A percentile compares a stretch with the other conserved stretches of the same genome.
Evolutionary conservation across 1,284 basidiomycete species (phyloP).

Genomic region (Moniliella sp.): DNA sequence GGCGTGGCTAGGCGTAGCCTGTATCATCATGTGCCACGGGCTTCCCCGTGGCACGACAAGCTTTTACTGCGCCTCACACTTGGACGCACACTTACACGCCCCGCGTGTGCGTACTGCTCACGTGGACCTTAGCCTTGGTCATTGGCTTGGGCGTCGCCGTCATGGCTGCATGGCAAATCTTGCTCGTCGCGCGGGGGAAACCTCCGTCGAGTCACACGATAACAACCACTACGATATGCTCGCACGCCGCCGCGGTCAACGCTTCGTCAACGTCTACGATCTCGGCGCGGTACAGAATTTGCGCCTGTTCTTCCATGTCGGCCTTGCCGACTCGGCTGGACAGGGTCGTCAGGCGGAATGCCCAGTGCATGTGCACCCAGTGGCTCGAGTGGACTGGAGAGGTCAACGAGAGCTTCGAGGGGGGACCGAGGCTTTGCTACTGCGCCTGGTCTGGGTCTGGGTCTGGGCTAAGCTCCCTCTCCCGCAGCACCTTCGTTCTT

Average conservation of each 20-base stretch:
- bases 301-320: slow-evolving; percentile 67
- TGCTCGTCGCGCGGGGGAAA: slow-evolving; percentile 57
- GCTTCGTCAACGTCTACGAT: slow-evolving; percentile 75
- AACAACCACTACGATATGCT: slow-evolving; percentile 51
- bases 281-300: slow-evolving; percentile 55
- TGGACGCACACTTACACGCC: slow-evolving; percentile 51
- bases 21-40: slow-evolving; percentile 1
- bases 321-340: slow-evolving; percentile 37
- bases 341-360: too few species aligned
- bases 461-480: slow-evolving; percentile 1
- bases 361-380: too few species aligned
- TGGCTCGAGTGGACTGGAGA: too few species aligned
- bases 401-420: too few species aligned
- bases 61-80: slow-evolving; percentile 28
- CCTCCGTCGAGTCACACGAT: slow-evolving; percentile 73
- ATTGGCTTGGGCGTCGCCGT: slow-evolving; percentile 53
- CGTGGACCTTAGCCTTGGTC: slow-evolving; percentile 48
- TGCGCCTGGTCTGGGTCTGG: too few species aligned
- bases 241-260: slow-evolving; percentile 45
- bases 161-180: slow-evolving; percentile 62
- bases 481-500: neutral
- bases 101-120: slow-evolving; percentile 45
- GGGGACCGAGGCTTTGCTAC: too few species aligned
- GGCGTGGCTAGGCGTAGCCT: slow-evolving; percentile 37
- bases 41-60: neutral